Evolutionary conservation across 257 asterid genomes (phyloP).

Genomic region (Solanum boliviense): DNA sequence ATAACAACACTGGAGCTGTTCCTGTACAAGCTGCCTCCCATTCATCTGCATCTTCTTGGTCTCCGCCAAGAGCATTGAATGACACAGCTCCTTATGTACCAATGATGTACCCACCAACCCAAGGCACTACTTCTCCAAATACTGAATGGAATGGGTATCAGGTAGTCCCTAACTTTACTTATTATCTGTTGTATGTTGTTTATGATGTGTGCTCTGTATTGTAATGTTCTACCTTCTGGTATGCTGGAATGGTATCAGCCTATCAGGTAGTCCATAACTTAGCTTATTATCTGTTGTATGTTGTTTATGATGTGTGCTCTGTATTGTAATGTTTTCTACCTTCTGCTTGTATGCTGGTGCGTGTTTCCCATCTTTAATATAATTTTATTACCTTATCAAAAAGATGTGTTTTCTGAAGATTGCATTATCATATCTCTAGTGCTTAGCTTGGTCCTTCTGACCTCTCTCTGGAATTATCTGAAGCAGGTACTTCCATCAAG

Average conservation of each 20-base stretch:
- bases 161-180: slow-evolving; percentile 24
- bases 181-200: neutral
- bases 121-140: slow-evolving; percentile 29
- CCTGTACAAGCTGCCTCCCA: slow-evolving; percentile 44
- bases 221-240: neutral
- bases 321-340: neutral
- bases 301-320: neutral
- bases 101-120: slow-evolving; percentile 42
- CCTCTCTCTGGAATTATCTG: neutral
- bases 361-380: neutral
- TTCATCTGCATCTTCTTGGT: slow-evolving; percentile 52
- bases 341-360: neutral
- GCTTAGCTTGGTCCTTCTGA: neutral
- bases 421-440: neutral
- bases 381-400: neutral
- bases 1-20: slow-evolving; percentile 45
- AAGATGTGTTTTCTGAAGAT: neutral
- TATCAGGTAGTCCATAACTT: slow-evolving; percentile 44
- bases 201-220: neutral
- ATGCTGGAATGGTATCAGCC: slow-evolving; percentile 55
- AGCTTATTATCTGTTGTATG: neutral
- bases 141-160: slow-evolving; percentile 69
- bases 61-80: slow-evolving; percentile 40
- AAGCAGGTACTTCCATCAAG: neutral
- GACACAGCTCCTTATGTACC: slow-evolving; percentile 42